phyloP scores from a whole-genome alignment of 2,329 filamentous ascomycete species.

The Rhexocercosporidium sp. region DNA sequence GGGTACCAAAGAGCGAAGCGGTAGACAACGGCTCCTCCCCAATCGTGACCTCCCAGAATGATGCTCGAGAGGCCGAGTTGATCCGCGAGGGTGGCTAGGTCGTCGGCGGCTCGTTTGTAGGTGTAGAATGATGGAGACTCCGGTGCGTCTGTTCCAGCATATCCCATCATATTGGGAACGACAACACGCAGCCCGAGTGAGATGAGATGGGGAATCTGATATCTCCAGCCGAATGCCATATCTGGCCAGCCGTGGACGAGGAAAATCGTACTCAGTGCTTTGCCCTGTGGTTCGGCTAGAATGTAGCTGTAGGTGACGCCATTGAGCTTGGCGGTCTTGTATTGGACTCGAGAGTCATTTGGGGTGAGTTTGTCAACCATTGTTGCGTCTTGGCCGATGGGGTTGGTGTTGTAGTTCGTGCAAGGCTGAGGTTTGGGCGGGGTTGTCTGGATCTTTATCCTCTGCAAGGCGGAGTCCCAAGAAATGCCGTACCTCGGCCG shows the following conservation, averaged over 20 bases:
- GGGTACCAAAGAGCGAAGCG: constrained; percentile 77
- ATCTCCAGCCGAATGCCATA: constrained; percentile 82
- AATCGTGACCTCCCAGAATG: constrained; percentile 87
- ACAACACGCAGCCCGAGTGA: constrained; percentile 78
- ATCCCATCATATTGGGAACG: constrained; percentile 85
- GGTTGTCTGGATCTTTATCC: constrained; percentile 1
- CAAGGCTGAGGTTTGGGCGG: neutral
- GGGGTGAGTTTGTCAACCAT: constrained; percentile 66
- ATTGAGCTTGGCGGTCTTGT: constrained; percentile 66
- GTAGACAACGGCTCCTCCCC: constrained; percentile 83
- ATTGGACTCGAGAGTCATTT: constrained; percentile 69
- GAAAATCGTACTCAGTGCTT: constrained; percentile 55
- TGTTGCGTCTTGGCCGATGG: constrained; percentile 44
- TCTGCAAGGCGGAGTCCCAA: constrained; percentile 8
- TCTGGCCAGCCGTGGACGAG: constrained; percentile 76
- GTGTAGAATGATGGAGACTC: constrained; percentile 67
- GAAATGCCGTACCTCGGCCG: constrained; percentile 10
- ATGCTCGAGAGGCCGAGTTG: constrained; percentile 55
- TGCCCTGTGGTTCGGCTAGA: constrained; percentile 54
- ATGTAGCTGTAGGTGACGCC: constrained; percentile 74
- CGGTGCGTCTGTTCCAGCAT: constrained; percentile 76
- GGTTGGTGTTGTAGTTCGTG: neutral
- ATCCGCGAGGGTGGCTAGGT: constrained; percentile 75
- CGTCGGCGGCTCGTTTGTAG: constrained; percentile 73
- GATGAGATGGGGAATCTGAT: constrained; percentile 80